Percentiles rank a stretch among this genome's conserved stretches.
phyloP scores from a whole-genome alignment of 2,329 filamentous ascomycete genomes.

The Xylariaceae sp. region DNA sequence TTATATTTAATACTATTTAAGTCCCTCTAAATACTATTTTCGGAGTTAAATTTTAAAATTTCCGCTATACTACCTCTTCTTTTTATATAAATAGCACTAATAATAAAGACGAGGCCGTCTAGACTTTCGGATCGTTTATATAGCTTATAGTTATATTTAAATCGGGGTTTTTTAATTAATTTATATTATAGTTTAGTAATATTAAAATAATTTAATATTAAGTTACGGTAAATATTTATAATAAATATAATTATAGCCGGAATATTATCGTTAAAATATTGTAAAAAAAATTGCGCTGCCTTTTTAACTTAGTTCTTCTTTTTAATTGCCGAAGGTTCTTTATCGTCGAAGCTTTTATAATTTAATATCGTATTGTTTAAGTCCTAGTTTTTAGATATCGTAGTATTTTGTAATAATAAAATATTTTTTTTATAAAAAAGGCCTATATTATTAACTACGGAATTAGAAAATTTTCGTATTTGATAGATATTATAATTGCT shows the following conservation, averaged over 20 bases:
- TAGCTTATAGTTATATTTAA: neutral
- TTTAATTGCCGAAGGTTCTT: neutral
- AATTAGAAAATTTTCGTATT: no score
- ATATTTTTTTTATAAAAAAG: no score
- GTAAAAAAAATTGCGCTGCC: neutral
- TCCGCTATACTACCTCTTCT: no score
- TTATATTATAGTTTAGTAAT: neutral
- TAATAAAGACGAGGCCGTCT: no score
- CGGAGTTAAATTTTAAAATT: no score
- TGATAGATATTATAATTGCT: no score
- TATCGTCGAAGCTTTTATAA: neutral
- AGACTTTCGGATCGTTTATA: neutral
- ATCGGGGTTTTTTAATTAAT: neutral
- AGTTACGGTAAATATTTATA: neutral
- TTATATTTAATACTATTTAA: no score
- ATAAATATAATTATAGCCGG: neutral
- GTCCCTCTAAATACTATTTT: no score
- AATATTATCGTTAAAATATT: neutral
- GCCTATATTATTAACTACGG: no score
- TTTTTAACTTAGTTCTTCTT: neutral
- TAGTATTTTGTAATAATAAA: no score
- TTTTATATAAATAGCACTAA: no score
- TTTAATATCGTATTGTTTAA: neutral
- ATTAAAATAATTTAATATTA: neutral
- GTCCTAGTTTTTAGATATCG: no score